A percentile compares a stretch with the other conserved stretches of the same genome.
phyloP scores from a whole-genome alignment of 129 eudicot species.

The Arctium minus region DNA sequence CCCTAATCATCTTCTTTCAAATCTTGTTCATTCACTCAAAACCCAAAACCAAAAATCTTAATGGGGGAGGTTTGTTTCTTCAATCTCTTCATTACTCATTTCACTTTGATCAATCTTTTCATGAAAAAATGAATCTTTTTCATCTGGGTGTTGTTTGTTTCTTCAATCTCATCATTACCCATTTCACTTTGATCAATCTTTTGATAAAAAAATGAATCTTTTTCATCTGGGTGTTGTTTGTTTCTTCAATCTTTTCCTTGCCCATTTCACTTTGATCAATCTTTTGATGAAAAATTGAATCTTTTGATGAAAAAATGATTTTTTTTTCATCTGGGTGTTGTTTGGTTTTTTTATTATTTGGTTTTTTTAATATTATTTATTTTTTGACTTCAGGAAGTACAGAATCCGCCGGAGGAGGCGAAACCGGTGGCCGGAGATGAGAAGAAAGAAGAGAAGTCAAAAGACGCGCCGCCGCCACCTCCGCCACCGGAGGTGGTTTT shows the following conservation, averaged over 20 bases:
- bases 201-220: not conserved
- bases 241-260: not conserved
- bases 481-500: conserved; percentile 66
- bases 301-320: not conserved
- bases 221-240: conserved; percentile 4
- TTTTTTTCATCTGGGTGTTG: too few relatives aligned
- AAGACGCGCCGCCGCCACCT: conserved; percentile 24
- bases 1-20: not conserved
- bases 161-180: not conserved
- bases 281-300: not conserved
- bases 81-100: not conserved
- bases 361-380: too few relatives aligned
- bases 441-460: conserved; percentile 23
- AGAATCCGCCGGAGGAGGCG: conserved; percentile 21
- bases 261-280: not conserved
- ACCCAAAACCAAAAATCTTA: not conserved
- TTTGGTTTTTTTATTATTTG: not conserved
- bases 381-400: conserved; percentile 20
- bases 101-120: not conserved
- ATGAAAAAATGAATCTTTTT: not conserved
- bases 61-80: conserved; percentile 35
- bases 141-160: conserved; percentile 2
- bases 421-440: conserved; percentile 34
- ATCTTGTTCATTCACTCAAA: conserved; percentile 5
- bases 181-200: not conserved